Conservation (phyloP, 31 red algal species). For the Porphyra umbilicalis region DNA sequence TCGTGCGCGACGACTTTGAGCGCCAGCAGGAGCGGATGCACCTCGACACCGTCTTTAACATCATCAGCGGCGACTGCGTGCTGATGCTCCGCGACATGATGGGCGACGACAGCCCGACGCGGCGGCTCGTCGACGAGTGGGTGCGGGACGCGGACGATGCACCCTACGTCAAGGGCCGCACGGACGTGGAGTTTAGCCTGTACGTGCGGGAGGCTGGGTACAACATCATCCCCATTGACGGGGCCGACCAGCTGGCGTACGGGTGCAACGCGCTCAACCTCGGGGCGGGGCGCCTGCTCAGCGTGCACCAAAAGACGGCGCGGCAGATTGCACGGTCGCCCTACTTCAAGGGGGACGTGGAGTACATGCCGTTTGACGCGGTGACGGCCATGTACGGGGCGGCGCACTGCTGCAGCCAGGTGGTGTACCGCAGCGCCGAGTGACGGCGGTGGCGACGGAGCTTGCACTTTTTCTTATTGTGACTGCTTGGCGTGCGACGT, state of each 20-base stretch:
- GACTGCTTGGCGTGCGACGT: too few relatives aligned
- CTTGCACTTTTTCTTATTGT: too few relatives aligned
- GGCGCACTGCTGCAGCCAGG: slow-evolving; percentile 76
- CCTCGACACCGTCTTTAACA: slow-evolving; percentile 86
- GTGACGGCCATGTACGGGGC: slow-evolving; percentile 91
- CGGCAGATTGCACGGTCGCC: slow-evolving; percentile 52
- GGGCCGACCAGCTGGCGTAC: slow-evolving; percentile 68
- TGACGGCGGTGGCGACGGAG: too few relatives aligned
- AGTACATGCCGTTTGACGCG: slow-evolving; percentile 66
- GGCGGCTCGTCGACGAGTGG: slow-evolving; percentile 77
- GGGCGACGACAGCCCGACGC: slow-evolving; percentile 41
- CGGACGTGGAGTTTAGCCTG: slow-evolving; percentile 63
- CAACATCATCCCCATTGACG: slow-evolving; percentile 58
- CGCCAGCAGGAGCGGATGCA: slow-evolving; percentile 82
- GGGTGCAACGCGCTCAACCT: slow-evolving; percentile 91
- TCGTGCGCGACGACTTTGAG: slow-evolving; percentile 80
- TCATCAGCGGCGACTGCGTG: slow-evolving; percentile 41
- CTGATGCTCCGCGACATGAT: slow-evolving; percentile 81
- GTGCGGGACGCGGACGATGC: slow-evolving; percentile 12
- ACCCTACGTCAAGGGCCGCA: slow-evolving; percentile 13
- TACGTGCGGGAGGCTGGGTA: slow-evolving; percentile 55
- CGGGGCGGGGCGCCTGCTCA: slow-evolving; percentile 48
- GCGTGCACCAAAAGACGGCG: slow-evolving; percentile 58
- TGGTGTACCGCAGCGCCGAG: slow-evolving; percentile 34
- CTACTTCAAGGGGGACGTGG: slow-evolving; percentile 57